These are phyloP conservation scores for Protomyces arabidopsidicola DNA, from an alignment of 1,139 yeast genomes.

Conservation along the genomic window DNA sequence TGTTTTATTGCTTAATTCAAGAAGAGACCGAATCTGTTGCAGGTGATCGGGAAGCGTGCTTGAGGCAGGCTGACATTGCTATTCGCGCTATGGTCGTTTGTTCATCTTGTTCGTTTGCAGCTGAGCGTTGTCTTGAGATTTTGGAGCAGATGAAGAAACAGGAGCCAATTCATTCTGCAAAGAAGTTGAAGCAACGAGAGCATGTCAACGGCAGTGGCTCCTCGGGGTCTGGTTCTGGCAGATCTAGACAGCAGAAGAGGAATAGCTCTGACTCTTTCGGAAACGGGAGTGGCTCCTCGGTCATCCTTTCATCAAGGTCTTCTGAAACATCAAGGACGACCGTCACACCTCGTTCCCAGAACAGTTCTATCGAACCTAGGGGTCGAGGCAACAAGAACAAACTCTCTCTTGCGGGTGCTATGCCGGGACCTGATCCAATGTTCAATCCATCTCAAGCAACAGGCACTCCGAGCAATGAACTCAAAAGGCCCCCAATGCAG, in stretches of 20 bases:
- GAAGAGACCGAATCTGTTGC: background rate
- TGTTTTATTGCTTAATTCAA: conserved; percentile 60
- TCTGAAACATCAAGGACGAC: background rate
- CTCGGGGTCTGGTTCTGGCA: background rate
- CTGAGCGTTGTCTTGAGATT: conserved; percentile 35
- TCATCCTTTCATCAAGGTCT: background rate
- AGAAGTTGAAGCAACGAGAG: background rate
- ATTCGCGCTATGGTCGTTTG: conserved; percentile 10
- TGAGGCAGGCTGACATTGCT: conserved; percentile 21
- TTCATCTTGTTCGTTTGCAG: conserved; percentile 16
- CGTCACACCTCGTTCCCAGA: background rate
- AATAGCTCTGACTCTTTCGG: background rate
- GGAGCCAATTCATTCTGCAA: conserved; percentile 30
- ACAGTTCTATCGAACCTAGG: too few species aligned
- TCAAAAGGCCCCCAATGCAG: background rate
- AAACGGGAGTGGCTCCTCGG: background rate
- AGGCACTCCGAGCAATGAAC: background rate
- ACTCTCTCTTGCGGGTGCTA: background rate
- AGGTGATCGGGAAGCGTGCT: conserved; percentile 5
- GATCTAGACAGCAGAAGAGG: background rate
- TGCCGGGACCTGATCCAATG: background rate
- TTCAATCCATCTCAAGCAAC: background rate
- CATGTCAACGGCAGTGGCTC: background rate
- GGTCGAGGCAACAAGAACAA: background rate
- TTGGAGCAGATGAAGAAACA: conserved; percentile 35